Evolutionary conservation across 345 rosid genomes (phyloP), one percentile per base, ranked within the genome.

Genomic region (Trapa bicornis): DNA sequence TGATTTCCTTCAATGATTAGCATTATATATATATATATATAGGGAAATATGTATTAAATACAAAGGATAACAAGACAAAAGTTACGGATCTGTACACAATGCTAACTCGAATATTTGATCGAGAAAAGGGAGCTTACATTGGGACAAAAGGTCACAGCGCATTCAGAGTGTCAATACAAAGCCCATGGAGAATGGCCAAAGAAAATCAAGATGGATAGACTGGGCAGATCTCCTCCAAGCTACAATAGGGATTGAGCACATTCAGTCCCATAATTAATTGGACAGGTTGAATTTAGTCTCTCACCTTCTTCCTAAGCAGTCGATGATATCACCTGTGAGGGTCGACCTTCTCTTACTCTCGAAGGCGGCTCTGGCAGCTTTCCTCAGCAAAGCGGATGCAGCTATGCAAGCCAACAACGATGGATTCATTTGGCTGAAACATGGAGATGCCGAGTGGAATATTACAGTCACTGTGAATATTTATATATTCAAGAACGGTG

Each of bases 401-500:
- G 96, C 97, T 67, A 89, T 84, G 85, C 96, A 91, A n/a, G 92
- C 97, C 74, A 86, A 73, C 65, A 94, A 66, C 0, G 85, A 81
- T n/a, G 97, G 97, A 75, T 75, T 91, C 72, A 67, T 70, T 35
- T 67, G 74, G 43, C 86, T 83, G 77, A 42, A 58, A 41, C 29
- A 64, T 67, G 37, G 13, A 22, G 29, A 22, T 22, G 29, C 29
- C 1, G 11, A 58, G 37, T 33, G 6, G 35, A 32, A 58, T 35
- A 32, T 58, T 32, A 54, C 22, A 54, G 33, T 16, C 29, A 22
- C 2, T n/a, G 33, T n/a, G 35, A 65, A 65, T 9, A 65, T 22
- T 22, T 7, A 65, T 29, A 45, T 6, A 17, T 37, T 33, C 29
- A 22, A 22, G 29, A 22, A 22, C 29, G 29, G 29, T 22, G 29